phyloP scores from a whole-genome alignment of 495 filamentous ascomycete genomes.

The Neurospora sp. region DNA sequence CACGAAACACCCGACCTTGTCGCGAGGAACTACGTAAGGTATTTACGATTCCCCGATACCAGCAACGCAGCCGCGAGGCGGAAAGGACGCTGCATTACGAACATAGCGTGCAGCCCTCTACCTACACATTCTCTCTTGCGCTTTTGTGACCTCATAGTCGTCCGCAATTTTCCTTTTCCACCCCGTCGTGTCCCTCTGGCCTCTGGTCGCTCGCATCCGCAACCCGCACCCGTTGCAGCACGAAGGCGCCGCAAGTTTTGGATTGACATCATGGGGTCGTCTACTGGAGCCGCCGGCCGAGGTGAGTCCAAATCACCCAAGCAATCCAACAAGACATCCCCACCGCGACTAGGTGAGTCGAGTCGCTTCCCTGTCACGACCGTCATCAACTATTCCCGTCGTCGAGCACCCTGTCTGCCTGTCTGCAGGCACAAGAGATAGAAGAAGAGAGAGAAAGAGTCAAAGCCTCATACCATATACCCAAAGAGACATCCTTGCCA shows the following conservation, averaged over 20 bases:
- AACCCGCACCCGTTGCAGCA: slow-evolving; percentile 9
- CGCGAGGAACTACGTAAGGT: slow-evolving; percentile 17
- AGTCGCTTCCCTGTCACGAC: slow-evolving; percentile 4
- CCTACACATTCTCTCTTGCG: slow-evolving; percentile 15
- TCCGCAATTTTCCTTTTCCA: slow-evolving; percentile 6
- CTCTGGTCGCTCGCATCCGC: background rate
- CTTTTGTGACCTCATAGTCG: slow-evolving; percentile 25
- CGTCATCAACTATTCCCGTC: background rate
- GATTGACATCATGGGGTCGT: slow-evolving; percentile 33
- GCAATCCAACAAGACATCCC: slow-evolving; percentile 22
- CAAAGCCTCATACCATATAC: background rate
- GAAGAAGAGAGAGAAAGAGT: background rate
- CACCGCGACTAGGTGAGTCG: slow-evolving; percentile 25
- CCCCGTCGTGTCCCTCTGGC: background rate
- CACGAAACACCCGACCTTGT: slow-evolving; percentile 3
- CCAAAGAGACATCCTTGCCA: slow-evolving; percentile 11
- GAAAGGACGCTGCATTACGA: slow-evolving; percentile 14
- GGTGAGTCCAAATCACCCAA: slow-evolving; percentile 29
- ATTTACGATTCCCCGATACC: slow-evolving; percentile 9
- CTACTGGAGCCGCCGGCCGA: slow-evolving; percentile 22
- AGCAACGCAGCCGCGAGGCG: slow-evolving; percentile 7
- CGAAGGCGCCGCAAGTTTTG: slow-evolving; percentile 20
- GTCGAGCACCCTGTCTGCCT: background rate
- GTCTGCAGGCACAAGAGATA: background rate
- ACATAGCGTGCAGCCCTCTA: slow-evolving; percentile 11